Evolutionary conservation across 768 basidiomycete species (phyloP), one percentile per base, ranked within the genome.

Genomic region (Podaxis rugospora): DNA sequence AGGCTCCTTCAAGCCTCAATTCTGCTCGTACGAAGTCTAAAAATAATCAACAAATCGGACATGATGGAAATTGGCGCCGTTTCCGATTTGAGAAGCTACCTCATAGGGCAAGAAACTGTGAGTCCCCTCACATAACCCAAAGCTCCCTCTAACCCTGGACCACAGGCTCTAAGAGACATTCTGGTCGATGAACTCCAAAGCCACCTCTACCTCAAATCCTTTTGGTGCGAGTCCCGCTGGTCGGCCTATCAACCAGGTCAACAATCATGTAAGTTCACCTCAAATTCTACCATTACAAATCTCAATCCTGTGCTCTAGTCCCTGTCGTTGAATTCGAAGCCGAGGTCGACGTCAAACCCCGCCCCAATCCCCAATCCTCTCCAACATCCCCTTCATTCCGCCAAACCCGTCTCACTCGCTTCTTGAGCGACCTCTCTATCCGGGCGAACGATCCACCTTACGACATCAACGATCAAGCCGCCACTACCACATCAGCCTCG

Each of bases 11-110:
- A 94, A 66, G 96, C 97, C 1, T 85, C 96, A 1, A 84, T 90
- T 11, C 77, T 98, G 6, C 84, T 99, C 28, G 86, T 97, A 37
- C 80, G 90, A 54, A 93, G 91, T 68, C 75, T 97, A 51, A 98
- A 96, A 73, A 83, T 88, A 32, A 95, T 96, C 65, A 93, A 91
- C 71, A 94, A 91, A 67, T 78, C 87, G 6, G 97, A 98, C 65
- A 92, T 98, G 88, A 77, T 88, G 61, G 96, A 98, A 69, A 90
- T 99, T 62, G 95, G 95, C n/a, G 97, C 96, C 4, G 78, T 98
- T 35, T 78, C 91, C 10, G 97, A 99, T 72, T 72, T 99, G 51
- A 80, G 94, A 59, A 83, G 82, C 65, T 98, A 98, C 75, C 81
- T 98, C 25, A 74, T 80, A 32, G 80, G 85, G 11, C 97, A 99